Percentiles rank a stretch among this genome's conserved stretches.
phyloP scores from a whole-genome alignment of 352 stramenopile genomes.

The Pythium rhizo-oryzae region DNA sequence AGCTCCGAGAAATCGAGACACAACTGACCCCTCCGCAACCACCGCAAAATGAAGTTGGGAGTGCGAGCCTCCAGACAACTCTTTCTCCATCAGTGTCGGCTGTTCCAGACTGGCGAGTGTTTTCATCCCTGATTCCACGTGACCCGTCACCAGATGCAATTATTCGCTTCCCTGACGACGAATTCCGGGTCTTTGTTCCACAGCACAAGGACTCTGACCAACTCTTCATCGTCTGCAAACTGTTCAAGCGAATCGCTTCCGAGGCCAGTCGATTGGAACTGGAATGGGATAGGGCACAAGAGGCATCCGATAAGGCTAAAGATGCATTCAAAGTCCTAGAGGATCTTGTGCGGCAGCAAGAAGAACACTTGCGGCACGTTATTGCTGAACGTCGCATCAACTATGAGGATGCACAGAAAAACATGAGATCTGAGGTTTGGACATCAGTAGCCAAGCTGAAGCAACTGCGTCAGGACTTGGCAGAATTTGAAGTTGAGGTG shows the following conservation, averaged over 20 bases:
- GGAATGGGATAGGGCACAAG: slow-evolving; percentile 18
- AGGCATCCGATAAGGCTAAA: slow-evolving; percentile 33
- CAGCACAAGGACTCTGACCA: slow-evolving; percentile 19
- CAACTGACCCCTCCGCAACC: slow-evolving; percentile 4
- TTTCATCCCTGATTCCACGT: slow-evolving; percentile 40
- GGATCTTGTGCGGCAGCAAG: slow-evolving; percentile 43
- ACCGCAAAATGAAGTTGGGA: neutral
- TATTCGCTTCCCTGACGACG: slow-evolving; percentile 45
- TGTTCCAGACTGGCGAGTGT: slow-evolving; percentile 38
- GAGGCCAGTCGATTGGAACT: slow-evolving; percentile 31
- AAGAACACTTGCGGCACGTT: slow-evolving; percentile 36
- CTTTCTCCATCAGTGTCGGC: neutral
- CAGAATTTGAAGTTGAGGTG: slow-evolving; percentile 41
- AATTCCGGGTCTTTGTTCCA: slow-evolving; percentile 46
- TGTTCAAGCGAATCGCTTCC: slow-evolving; percentile 57
- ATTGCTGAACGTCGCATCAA: slow-evolving; percentile 35
- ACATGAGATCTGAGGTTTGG: slow-evolving; percentile 31
- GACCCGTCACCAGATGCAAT: slow-evolving; percentile 50
- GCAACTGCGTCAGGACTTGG: slow-evolving; percentile 45
- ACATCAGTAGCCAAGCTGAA: slow-evolving; percentile 43
- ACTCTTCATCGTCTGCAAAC: slow-evolving; percentile 47
- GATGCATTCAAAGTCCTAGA: slow-evolving; percentile 34
- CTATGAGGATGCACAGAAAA: slow-evolving; percentile 24
- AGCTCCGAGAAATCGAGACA: slow-evolving; percentile 28
- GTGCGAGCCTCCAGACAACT: neutral